Conservation (phyloP, 371 early-diverging fungal species). For the Mortierella polycephala region DNA sequence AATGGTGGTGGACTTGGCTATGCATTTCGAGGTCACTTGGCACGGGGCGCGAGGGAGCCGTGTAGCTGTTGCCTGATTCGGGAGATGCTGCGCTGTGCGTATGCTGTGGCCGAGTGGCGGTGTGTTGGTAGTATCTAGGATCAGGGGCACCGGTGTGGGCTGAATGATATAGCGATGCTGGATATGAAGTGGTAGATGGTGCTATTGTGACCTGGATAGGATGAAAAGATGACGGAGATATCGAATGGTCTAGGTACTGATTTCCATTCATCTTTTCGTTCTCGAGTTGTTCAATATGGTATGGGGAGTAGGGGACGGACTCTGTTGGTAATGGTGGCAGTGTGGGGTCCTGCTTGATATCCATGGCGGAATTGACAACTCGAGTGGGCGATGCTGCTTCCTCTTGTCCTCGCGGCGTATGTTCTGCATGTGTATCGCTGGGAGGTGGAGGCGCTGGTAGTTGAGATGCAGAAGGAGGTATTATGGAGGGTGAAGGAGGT, state of each 20-base stretch:
- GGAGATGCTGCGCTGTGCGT: not conserved
- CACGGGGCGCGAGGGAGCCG: constrained; percentile 10
- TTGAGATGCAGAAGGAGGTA: not conserved
- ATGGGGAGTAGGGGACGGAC: not conserved
- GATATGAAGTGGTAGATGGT: not conserved
- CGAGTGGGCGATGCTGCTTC: no score
- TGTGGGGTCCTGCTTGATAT: not conserved
- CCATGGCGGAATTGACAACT: not conserved
- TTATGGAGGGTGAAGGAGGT: no score
- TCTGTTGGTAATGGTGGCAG: not conserved
- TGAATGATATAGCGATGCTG: not conserved
- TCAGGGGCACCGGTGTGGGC: not conserved
- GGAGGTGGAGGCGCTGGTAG: not conserved
- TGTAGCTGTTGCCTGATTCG: not conserved
- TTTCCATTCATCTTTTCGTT: constrained; percentile 1
- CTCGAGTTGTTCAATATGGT: constrained; percentile 2
- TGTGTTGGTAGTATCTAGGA: not conserved
- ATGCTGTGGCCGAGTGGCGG: not conserved
- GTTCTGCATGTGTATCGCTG: no score
- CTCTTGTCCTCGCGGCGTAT: no score
- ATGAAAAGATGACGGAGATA: not conserved
- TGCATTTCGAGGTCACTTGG: constrained; percentile 25
- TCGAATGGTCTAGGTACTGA: not conserved
- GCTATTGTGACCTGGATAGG: constrained; percentile 9
- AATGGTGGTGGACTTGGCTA: constrained; percentile 1